phyloP scores from a whole-genome alignment of 371 early-diverging fungal species.

The Rhizopus arrhizus region DNA sequence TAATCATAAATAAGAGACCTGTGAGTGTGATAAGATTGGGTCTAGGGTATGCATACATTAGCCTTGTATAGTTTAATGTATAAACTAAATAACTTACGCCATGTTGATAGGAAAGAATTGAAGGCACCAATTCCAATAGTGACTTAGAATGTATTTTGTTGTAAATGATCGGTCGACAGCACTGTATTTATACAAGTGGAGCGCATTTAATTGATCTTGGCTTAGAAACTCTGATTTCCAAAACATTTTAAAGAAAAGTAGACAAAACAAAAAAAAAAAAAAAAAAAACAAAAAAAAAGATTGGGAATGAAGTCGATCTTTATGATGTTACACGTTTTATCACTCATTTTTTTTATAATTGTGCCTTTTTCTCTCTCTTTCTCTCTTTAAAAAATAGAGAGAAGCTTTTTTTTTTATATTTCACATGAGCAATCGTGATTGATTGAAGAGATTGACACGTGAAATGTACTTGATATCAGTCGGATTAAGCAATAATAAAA shows the following conservation, averaged over 20 bases:
- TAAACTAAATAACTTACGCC: slow-evolving; percentile 70
- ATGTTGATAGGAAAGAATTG: slow-evolving; percentile 91
- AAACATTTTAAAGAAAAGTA: slow-evolving; percentile 19
- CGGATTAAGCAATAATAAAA: too few species aligned
- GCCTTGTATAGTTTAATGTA: not conserved
- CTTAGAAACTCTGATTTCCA: slow-evolving; percentile 49
- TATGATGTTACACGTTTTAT: not conserved
- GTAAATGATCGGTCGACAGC: slow-evolving; percentile 85
- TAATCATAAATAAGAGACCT: slow-evolving; percentile 87
- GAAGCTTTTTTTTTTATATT: too few species aligned
- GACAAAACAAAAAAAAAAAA: slow-evolving; percentile 14
- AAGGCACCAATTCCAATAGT: slow-evolving; percentile 91
- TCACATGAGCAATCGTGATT: too few species aligned
- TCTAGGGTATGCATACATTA: slow-evolving; percentile 41
- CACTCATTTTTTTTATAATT: not conserved
- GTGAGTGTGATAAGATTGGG: slow-evolving; percentile 97
- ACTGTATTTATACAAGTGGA: slow-evolving; percentile 83
- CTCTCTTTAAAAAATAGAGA: too few species aligned
- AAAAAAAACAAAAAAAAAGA: slow-evolving; percentile 13
- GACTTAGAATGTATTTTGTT: slow-evolving; percentile 77
- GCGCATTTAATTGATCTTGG: slow-evolving; percentile 69
- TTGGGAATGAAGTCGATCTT: not conserved
- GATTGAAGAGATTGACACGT: too few species aligned
- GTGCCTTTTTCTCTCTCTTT: not conserved
- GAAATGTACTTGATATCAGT: too few species aligned